A percentile compares a stretch with the other conserved stretches of the same genome.
Evolutionary conservation across 2,329 filamentous ascomycete genomes (phyloP).

Genomic region (Cytospora piceae): DNA sequence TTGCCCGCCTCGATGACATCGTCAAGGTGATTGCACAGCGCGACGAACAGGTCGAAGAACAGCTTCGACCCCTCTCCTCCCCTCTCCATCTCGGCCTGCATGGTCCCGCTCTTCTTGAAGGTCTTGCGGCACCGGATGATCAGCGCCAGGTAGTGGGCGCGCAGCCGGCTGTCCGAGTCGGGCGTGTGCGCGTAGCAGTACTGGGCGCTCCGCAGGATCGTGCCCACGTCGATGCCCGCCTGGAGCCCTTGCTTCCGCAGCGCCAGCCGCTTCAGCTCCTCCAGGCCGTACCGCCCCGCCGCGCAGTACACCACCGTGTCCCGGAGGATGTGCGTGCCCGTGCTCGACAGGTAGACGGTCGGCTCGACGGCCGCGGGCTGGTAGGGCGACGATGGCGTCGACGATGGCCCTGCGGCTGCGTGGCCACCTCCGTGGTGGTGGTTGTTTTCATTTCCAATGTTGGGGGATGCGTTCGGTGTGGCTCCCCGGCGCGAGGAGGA

Average conservation of each 20-base stretch:
- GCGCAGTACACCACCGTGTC: slow-evolving; percentile 96
- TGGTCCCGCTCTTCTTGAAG: slow-evolving; percentile 97
- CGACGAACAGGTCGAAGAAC: slow-evolving; percentile 98
- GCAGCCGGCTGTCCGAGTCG: slow-evolving; percentile 87
- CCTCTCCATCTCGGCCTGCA: slow-evolving; percentile 98
- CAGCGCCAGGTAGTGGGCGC: slow-evolving; percentile 95
- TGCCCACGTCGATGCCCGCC: slow-evolving; percentile 87
- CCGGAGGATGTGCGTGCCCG: slow-evolving; percentile 77
- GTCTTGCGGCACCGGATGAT: slow-evolving; percentile 97
- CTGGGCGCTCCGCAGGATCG: slow-evolving; percentile 88
- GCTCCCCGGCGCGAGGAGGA: slow-evolving; percentile 43
- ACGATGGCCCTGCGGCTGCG: slow-evolving; percentile 38
- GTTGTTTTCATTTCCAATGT: slow-evolving; percentile 46
- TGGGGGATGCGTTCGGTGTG: slow-evolving; percentile 55
- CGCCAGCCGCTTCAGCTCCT: slow-evolving; percentile 88
- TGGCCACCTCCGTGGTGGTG: slow-evolving; percentile 43
- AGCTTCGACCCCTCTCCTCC: slow-evolving; percentile 76
- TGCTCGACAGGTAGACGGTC: slow-evolving; percentile 76
- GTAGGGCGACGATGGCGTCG: slow-evolving; percentile 48
- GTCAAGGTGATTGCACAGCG: slow-evolving; percentile 97
- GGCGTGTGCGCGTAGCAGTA: slow-evolving; percentile 96
- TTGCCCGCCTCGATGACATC: slow-evolving; percentile 88
- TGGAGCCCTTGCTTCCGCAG: slow-evolving; percentile 94
- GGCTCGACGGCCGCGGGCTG: slow-evolving; percentile 69
- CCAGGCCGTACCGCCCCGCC: slow-evolving; percentile 86